Evolutionary conservation across 2,329 filamentous ascomycete genomes (phyloP), one percentile per base, ranked within the genome.

Genomic region (Ophiostoma australiae): DNA sequence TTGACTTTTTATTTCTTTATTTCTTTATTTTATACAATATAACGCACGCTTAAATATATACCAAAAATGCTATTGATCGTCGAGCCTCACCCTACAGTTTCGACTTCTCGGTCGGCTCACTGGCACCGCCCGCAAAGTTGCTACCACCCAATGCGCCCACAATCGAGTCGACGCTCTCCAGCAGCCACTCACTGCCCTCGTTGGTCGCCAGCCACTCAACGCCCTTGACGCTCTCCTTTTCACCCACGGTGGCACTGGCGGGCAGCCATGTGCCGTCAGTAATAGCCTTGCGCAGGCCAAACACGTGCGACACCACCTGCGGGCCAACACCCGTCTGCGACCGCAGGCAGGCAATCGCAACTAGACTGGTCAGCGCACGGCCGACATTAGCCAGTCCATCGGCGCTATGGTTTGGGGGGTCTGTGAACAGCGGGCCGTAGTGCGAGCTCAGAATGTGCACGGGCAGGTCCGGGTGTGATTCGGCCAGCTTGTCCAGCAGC

Each of bases 301-400:
- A 94, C 0, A 95, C 84, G 79, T 96, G 92, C 74, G 89, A 92
- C 23, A 91, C 80, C 15, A 96, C 91, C 82, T 95, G 92, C 0
- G 92, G 92, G 0, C 89, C 92, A 0, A 95, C 92, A 0, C 92
- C 92, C 11, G 90, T 91, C 83, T 95, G 92, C 65, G 92, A 86
- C 3, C 92, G 81, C 78, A 96, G 78, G 76, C 91, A 93, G 5
- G 91, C 84, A 39, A 96, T 85, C 0, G 90, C 92, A 4, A 93
- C 84, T 15, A 95, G 79, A 70, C 87, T 90, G 0, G 92, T 95
- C 73, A 93, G 80, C 0, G 91, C 85, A 0, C 92, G 81, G 0
- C 92, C 92, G 0, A 91, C 86, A 23, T 83, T 85, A 0, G 80
- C 82, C 31, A 83, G 77, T 0, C 83, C 84, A 31, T 80, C 81